phyloP scores from a whole-genome alignment of 1,139 yeast genomes.

The Scheffersomyces segobiensis region DNA sequence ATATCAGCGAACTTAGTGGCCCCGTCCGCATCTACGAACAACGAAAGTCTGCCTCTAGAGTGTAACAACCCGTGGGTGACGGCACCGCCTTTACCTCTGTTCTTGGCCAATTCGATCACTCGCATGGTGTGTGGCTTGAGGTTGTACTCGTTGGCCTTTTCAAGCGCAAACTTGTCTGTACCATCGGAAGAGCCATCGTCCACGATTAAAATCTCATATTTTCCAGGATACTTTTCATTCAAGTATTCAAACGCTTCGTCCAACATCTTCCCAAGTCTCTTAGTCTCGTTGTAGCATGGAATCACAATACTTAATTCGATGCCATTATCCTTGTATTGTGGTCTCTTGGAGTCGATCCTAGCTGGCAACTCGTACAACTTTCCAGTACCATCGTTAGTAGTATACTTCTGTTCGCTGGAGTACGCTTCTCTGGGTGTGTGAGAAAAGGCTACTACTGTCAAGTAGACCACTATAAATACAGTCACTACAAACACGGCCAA shows the following conservation, averaged over 20 bases:
- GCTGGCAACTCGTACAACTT: slow-evolving; percentile 27
- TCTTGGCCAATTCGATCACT: slow-evolving; percentile 65
- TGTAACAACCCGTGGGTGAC: slow-evolving; percentile 90
- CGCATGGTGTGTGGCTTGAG: slow-evolving; percentile 63
- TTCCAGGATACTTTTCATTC: slow-evolving; percentile 24
- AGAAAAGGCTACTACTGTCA: slow-evolving; percentile 49
- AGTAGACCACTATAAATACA: slow-evolving; percentile 31
- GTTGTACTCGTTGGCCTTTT: slow-evolving; percentile 53
- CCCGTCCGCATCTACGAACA: slow-evolving; percentile 98
- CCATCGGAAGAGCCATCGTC: slow-evolving; percentile 92
- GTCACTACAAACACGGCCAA: slow-evolving; percentile 10
- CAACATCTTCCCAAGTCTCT: slow-evolving; percentile 71
- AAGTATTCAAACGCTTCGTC: slow-evolving; percentile 71
- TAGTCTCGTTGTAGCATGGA: slow-evolving; percentile 88
- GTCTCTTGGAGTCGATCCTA: slow-evolving; percentile 23
- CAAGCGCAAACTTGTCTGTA: slow-evolving; percentile 71
- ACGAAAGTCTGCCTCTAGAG: slow-evolving; percentile 67
- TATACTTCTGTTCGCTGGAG: slow-evolving; percentile 52
- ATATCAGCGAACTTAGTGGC: slow-evolving; percentile 84
- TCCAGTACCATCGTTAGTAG: slow-evolving; percentile 32
- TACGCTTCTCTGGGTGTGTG: slow-evolving; percentile 64
- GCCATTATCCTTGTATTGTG: slow-evolving; percentile 29
- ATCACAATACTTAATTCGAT: slow-evolving; percentile 72
- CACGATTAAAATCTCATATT: slow-evolving; percentile 79
- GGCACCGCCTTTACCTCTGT: slow-evolving; percentile 98